Conservation (phyloP, 805 yeast species). For the Yamadazyma nakazawae region DNA sequence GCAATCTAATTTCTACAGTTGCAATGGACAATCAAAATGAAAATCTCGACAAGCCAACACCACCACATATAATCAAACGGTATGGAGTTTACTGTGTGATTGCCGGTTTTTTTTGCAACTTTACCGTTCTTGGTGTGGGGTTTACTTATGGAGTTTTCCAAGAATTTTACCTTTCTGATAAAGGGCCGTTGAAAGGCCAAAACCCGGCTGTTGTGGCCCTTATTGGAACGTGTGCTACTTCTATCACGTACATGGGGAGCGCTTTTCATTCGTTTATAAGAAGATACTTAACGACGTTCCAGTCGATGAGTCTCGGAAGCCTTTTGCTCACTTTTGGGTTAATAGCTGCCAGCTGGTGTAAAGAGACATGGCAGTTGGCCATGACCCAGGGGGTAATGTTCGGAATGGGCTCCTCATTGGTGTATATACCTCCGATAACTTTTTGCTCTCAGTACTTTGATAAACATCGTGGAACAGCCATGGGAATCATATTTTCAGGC, state of each 20-base stretch:
- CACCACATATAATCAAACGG: neutral
- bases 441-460: neutral
- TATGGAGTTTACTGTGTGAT: neutral
- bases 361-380: neutral
- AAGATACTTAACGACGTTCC: neutral
- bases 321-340: neutral
- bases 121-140: neutral
- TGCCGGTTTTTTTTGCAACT: slow-evolving; percentile 1
- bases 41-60: neutral
- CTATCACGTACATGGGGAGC: neutral
- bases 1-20: no score
- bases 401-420: neutral
- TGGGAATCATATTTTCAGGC: neutral
- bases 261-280: neutral
- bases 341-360: neutral
- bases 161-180: neutral
- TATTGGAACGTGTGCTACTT: neutral
- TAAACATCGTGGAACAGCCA: neutral
- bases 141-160: neutral
- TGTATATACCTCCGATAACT: neutral
- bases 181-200: neutral
- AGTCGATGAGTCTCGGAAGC: neutral
- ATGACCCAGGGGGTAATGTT: neutral
- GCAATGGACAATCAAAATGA: neutral
- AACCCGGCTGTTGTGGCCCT: neutral